These are phyloP conservation scores for Excoecaria cochinchinensis DNA, from an alignment of 345 rosid species.

Conservation along the genomic window DNA sequence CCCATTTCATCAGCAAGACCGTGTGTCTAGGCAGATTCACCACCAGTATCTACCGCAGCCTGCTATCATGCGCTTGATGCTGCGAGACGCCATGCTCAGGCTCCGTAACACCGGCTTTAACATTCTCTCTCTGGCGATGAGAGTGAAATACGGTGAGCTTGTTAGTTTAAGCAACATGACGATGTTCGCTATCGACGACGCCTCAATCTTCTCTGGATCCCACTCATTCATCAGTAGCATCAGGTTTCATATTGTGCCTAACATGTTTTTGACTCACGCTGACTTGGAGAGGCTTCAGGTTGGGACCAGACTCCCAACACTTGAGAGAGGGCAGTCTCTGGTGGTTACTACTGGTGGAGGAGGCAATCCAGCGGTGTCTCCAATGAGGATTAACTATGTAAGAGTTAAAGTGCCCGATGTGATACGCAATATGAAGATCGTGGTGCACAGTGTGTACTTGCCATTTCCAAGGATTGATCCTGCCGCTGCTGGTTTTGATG, in stretches of 20 bases:
- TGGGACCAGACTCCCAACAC: constrained; percentile 36
- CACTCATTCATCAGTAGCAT: constrained; percentile 41
- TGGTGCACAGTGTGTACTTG: constrained; percentile 49
- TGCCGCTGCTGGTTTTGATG: constrained; percentile 26
- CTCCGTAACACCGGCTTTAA: constrained; percentile 61
- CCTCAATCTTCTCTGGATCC: constrained; percentile 57
- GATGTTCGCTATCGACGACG: constrained; percentile 54
- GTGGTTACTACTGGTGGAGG: constrained; percentile 30
- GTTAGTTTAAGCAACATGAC: constrained; percentile 48
- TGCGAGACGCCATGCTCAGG: constrained; percentile 55
- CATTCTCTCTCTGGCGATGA: constrained; percentile 54
- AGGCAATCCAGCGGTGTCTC: not conserved
- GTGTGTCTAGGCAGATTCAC: constrained; percentile 4
- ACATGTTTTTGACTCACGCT: constrained; percentile 33
- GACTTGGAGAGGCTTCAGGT: constrained; percentile 47
- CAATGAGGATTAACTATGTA: constrained; percentile 56
- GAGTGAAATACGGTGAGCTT: constrained; percentile 53
- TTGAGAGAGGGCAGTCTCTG: constrained; percentile 37
- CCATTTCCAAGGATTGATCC: constrained; percentile 52
- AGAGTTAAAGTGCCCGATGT: constrained; percentile 51
- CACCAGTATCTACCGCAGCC: constrained; percentile 27
- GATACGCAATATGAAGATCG: constrained; percentile 48
- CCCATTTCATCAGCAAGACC: constrained; percentile 28
- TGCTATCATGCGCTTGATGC: constrained; percentile 58
- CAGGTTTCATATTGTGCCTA: constrained; percentile 61